A percentile compares a stretch with the other conserved stretches of the same genome.
Conservation (phyloP, 2,329 filamentous ascomycete species). For the Fusarium napiforme region DNA sequence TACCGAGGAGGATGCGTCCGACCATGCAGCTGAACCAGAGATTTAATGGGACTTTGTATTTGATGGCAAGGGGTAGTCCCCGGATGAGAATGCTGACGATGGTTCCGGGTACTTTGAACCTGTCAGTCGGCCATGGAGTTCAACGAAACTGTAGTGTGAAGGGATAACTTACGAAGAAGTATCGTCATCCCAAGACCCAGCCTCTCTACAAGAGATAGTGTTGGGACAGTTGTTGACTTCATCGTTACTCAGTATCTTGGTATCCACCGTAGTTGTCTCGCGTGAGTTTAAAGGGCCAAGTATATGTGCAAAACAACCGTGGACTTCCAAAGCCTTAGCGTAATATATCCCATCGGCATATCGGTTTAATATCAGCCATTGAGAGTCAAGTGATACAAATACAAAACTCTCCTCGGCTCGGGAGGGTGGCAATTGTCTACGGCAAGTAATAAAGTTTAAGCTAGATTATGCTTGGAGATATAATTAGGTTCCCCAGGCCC, state of each 20-base stretch:
- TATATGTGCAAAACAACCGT: fast-evolving
- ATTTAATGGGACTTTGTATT: neutral
- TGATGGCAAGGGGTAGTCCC: neutral
- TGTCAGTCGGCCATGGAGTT: neutral
- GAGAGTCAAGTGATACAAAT: neutral
- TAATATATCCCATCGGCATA: neutral
- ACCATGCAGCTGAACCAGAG: neutral
- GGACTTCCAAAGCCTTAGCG: neutral
- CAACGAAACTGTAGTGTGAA: fast-evolving
- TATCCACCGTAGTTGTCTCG: neutral
- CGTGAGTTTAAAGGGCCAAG: neutral
- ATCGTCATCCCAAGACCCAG: neutral
- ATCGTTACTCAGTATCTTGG: neutral
- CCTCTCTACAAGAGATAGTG: neutral
- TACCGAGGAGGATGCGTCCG: neutral
- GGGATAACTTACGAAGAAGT: fast-evolving
- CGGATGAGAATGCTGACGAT: neutral
- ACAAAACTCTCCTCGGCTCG: neutral
- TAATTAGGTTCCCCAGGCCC: neutral
- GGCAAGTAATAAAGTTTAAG: neutral
- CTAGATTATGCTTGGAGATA: neutral
- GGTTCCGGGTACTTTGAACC: neutral
- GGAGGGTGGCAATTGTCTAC: neutral
- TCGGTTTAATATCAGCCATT: neutral
- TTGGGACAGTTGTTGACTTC: neutral